Evolutionary conservation across 1,284 basidiomycete species (phyloP), one percentile per base, ranked within the genome.

Genomic region (Sporisorium exsertum): DNA sequence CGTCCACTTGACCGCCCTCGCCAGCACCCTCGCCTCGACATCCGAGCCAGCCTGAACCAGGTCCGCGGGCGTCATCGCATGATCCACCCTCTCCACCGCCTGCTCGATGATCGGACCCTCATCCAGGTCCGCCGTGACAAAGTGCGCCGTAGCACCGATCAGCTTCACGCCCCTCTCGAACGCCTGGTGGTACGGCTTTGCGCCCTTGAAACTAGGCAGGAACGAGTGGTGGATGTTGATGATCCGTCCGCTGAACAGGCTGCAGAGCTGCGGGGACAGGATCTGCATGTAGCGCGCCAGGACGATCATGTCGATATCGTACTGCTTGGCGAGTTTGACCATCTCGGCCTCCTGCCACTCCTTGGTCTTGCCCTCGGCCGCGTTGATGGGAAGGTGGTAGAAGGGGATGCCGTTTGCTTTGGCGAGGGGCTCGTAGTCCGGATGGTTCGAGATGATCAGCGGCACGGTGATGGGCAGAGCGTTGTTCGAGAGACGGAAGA

Each of bases 191-290:
- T 85, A 85, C 13, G 83, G 83, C 58, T 80, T 82, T 0, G 81
- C 81, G 20, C 81, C 81, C 56, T 81, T 82, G 71, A 84, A 84
- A 29, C 80, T 80, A 26, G 82, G 82, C 47, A 84, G 63, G 81
- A 84, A 83, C n/a, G 66, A 72, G 67, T 83, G 83, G 71, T 84
- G 83, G 47, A 84, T 84, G 70, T 84, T 84, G 67, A 84, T 84
- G 50, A 84, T 83, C 33, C 74, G 52, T 4, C 79, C 78, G 22
- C 64, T 68, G 59, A 80, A 81, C 35, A 78, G 40, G 27, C 51
- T 29, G 71, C 83, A 83, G 16, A 84, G 64, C 56, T 78, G 75
- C 12, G 76, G 78, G 5, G 62, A 70, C 22, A 84, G 76, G 52
- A 84, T 83, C 68, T 80, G 79, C 83, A 84, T 84, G 73, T 84